Conservation (phyloP, 768 basidiomycete species). For the Agrocybe praecox region DNA sequence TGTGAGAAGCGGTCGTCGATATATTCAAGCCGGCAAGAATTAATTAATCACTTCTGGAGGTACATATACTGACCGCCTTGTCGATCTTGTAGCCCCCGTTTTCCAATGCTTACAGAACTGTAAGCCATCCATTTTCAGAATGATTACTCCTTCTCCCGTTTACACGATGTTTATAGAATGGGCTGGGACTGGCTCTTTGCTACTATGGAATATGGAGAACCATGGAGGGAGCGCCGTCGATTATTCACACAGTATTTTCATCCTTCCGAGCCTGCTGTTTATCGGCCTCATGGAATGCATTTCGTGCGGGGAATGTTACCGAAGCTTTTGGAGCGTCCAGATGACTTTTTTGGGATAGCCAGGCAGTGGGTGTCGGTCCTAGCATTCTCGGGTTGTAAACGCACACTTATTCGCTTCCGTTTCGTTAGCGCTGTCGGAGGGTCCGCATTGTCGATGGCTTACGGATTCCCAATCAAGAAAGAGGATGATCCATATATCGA, state of each 20-base stretch:
- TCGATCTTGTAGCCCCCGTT: not conserved
- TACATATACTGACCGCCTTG: no score
- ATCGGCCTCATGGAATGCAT: slow-evolving; percentile 29
- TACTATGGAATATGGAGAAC: slow-evolving; percentile 39
- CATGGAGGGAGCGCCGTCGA: slow-evolving; percentile 43
- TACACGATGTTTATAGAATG: slow-evolving; percentile 29
- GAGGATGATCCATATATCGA: slow-evolving; percentile 45
- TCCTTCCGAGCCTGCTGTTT: slow-evolving; percentile 26
- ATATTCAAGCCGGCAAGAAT: slow-evolving; percentile 2
- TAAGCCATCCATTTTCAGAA: not conserved
- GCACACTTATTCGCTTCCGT: no score
- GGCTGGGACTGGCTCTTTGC: slow-evolving; percentile 42
- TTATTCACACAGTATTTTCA: slow-evolving; percentile 44
- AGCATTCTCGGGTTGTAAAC: no score
- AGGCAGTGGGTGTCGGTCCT: slow-evolving; percentile 16
- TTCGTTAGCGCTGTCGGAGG: slow-evolving; percentile 41
- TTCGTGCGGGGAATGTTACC: slow-evolving; percentile 32
- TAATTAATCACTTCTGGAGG: no score
- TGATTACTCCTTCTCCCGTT: no score
- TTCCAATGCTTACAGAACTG: slow-evolving; percentile 8
- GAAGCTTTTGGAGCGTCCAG: slow-evolving; percentile 32
- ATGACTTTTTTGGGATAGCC: slow-evolving; percentile 35
- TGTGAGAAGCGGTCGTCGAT: slow-evolving; percentile 1
- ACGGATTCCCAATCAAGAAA: slow-evolving; percentile 44
- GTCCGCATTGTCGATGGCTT: slow-evolving; percentile 43